Conservation (phyloP, 805 yeast species). For the Vanderwaltozyma tropicalis region DNA sequence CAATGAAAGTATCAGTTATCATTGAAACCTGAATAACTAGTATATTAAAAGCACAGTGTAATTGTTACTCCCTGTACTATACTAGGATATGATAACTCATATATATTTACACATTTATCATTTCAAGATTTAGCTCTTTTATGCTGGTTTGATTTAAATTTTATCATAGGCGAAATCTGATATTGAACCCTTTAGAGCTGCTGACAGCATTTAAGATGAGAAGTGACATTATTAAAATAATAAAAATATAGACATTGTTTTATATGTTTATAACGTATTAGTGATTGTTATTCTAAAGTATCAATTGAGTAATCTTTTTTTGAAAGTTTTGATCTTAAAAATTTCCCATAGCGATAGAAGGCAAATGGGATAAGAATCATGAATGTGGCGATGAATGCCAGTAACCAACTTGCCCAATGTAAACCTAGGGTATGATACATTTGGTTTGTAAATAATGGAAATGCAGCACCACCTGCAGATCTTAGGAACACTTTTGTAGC, state of each 20-base stretch:
- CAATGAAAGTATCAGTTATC: slow-evolving; percentile 1
- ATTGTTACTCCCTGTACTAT: no score
- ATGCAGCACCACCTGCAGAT: slow-evolving; percentile 79
- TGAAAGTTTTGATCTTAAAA: slow-evolving; percentile 51
- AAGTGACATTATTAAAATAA: no score
- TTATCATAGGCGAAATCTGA: no score
- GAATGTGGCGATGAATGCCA: slow-evolving; percentile 67
- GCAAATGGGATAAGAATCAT: slow-evolving; percentile 65
- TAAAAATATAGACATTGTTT: no score
- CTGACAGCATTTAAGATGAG: no score
- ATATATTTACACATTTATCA: no score
- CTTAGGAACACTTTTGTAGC: slow-evolving; percentile 75
- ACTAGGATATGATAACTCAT: no score
- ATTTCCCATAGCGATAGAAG: slow-evolving; percentile 57
- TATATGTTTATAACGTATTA: neutral
- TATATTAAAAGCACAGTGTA: no score
- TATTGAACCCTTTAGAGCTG: no score
- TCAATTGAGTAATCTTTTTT: slow-evolving; percentile 49
- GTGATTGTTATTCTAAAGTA: slow-evolving; percentile 14
- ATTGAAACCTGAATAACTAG: no score
- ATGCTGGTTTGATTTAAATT: no score
- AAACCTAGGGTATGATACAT: slow-evolving; percentile 63
- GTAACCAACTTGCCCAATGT: slow-evolving; percentile 71
- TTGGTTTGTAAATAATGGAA: slow-evolving; percentile 66
- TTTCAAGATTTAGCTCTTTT: no score